Percentiles rank a stretch among this genome's conserved stretches.
Conservation (phyloP, 2,329 filamentous ascomycete species). For the Trichophyton mentagrophytes region DNA sequence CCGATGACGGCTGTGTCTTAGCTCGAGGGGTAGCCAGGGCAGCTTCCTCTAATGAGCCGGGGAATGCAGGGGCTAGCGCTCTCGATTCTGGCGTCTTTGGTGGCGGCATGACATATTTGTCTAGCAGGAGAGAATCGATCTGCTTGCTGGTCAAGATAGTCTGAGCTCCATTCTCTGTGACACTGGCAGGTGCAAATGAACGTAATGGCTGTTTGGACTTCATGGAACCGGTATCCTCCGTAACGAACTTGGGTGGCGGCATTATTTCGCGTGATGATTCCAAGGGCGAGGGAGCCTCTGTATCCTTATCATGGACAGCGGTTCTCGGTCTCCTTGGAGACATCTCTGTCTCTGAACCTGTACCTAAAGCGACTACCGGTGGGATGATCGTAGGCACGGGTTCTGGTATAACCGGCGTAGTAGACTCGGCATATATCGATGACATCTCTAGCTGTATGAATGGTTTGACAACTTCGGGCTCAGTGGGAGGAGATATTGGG, state of each 20-base stretch:
- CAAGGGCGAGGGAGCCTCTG: neutral
- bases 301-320: conserved; percentile 11
- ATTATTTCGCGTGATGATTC: neutral
- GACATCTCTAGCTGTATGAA: conserved; percentile 19
- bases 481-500: conserved; percentile 4
- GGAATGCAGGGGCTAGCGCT: neutral
- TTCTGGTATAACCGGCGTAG: conserved; percentile 13
- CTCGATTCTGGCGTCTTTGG: conserved; percentile 10
- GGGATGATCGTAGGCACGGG: neutral
- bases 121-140: conserved; percentile 62
- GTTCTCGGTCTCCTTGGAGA: conserved; percentile 13
- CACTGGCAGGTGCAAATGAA: conserved; percentile 28
- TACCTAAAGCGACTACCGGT: neutral
- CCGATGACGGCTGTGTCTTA: conserved; percentile 19
- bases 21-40: conserved; percentile 28
- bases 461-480: conserved; percentile 5
- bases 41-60: conserved; percentile 15
- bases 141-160: conserved; percentile 70
- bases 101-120: conserved; percentile 30
- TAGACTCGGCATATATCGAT: conserved; percentile 18
- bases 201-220: neutral
- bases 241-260: neutral
- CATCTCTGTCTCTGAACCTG: conserved; percentile 10
- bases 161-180: conserved; percentile 62
- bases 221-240: neutral